A percentile compares a stretch with the other conserved stretches of the same genome.
Conservation (phyloP, 2,329 filamentous ascomycete species). For the Phaeosphaeria sp. region DNA sequence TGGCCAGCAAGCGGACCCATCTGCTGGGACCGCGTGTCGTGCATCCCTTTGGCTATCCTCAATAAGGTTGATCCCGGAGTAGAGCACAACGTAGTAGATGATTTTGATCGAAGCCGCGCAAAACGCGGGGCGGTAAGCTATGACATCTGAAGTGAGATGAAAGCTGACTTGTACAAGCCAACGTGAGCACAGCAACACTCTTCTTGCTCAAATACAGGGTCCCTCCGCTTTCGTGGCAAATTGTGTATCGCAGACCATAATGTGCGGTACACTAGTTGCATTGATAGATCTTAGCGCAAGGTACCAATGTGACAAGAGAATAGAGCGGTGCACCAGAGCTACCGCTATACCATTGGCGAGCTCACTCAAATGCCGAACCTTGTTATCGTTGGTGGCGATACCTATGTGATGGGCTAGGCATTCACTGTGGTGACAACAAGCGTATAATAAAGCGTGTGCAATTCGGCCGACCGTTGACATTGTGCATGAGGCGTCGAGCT, state of each 20-base stretch:
- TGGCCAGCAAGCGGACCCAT: background rate
- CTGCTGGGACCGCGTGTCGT: background rate
- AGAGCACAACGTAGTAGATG: background rate
- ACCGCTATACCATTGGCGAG: background rate
- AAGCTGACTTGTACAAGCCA: background rate
- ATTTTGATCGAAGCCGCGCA: background rate
- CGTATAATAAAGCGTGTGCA: background rate
- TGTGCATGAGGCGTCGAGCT: background rate
- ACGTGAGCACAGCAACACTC: background rate
- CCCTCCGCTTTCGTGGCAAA: background rate
- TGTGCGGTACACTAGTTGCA: background rate
- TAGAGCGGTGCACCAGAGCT: background rate
- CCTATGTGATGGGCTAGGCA: background rate
- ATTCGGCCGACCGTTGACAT: background rate
- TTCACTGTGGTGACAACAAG: background rate
- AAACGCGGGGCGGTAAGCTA: background rate
- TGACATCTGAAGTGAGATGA: background rate
- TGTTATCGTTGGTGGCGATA: background rate
- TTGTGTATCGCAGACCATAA: background rate
- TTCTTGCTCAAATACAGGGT: background rate
- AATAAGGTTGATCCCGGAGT: background rate
- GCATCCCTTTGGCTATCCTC: background rate
- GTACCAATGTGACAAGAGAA: background rate
- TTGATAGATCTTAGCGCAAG: background rate
- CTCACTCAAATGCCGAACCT: background rate